A percentile compares a stretch with the other conserved stretches of the same genome.
These are phyloP conservation scores for Pisolithus orientalis DNA, from an alignment of 768 basidiomycete genomes.

Conservation along the genomic window DNA sequence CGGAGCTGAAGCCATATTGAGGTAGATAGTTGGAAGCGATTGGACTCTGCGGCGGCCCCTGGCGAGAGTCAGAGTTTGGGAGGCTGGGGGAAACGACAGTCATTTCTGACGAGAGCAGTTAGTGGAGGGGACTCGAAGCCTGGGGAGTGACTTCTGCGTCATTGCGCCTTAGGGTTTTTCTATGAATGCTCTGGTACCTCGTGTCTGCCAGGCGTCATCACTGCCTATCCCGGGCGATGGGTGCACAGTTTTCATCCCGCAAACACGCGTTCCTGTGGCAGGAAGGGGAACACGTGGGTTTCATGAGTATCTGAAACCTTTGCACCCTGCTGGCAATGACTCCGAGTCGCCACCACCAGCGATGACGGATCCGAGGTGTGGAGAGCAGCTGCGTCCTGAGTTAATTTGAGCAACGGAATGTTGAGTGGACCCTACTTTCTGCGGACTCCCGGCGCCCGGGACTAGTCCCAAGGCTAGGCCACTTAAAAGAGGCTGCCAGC, in stretches of 20 bases:
- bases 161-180: constrained; percentile 17
- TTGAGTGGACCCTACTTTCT: no score
- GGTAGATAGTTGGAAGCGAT: constrained; percentile 37
- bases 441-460: no score
- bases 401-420: no score
- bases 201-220: constrained; percentile 28
- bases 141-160: no score
- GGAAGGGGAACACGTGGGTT: constrained; percentile 19
- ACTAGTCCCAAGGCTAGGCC: no score
- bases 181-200: constrained; percentile 20
- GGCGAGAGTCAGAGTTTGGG: constrained; percentile 10
- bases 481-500: no score
- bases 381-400: no score
- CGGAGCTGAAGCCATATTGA: constrained; percentile 67
- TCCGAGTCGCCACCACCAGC: no score
- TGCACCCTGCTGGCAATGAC: not conserved
- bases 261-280: constrained; percentile 7
- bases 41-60: constrained; percentile 15
- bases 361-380: no score
- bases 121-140: constrained; percentile 5
- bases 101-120: constrained; percentile 18
- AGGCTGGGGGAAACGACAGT: constrained; percentile 7
- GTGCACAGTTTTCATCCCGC: constrained; percentile 2
- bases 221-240: constrained; percentile 20
- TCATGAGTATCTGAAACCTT: not conserved